phyloP scores from a whole-genome alignment of 2,329 filamentous ascomycete genomes.

The Aspergillus phoenicis region DNA sequence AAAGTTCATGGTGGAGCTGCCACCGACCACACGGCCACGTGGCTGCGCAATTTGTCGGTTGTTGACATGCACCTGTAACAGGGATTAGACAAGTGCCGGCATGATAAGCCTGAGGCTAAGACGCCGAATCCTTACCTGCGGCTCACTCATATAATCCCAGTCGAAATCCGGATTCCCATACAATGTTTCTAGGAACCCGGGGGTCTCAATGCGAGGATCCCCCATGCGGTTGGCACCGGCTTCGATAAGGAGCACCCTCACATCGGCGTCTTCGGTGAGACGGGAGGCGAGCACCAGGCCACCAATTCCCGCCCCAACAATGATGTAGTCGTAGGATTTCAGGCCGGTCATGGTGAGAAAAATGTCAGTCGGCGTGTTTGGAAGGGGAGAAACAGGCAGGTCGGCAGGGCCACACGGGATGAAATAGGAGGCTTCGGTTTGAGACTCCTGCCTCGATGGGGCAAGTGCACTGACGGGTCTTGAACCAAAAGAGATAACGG shows the following conservation, averaged over 20 bases:
- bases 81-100: not conserved
- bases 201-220: slow-evolving; percentile 28
- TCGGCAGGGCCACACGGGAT: not conserved
- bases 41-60: slow-evolving; percentile 47
- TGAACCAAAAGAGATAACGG: not conserved
- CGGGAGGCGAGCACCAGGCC: slow-evolving; percentile 37
- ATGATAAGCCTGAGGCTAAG: not conserved
- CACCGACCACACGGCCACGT: slow-evolving; percentile 54
- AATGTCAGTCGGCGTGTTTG: not conserved
- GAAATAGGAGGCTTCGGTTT: not conserved
- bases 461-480: not conserved
- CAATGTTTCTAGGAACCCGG: slow-evolving; percentile 23
- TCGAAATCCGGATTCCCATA: slow-evolving; percentile 29
- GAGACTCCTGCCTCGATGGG: not conserved
- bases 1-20: slow-evolving; percentile 52
- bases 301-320: slow-evolving; percentile 31
- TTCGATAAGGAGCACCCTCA: slow-evolving; percentile 34
- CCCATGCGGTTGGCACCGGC: slow-evolving; percentile 27
- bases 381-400: not conserved
- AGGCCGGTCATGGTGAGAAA: not conserved
- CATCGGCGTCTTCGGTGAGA: slow-evolving; percentile 29
- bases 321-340: slow-evolving; percentile 32
- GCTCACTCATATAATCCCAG: slow-evolving; percentile 30
- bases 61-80: slow-evolving; percentile 33
- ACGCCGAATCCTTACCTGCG: slow-evolving; percentile 22